Evolutionary conservation across 805 yeast genomes (phyloP), one percentile per base, ranked within the genome.

Genomic region (Starmerella roubikii): DNA sequence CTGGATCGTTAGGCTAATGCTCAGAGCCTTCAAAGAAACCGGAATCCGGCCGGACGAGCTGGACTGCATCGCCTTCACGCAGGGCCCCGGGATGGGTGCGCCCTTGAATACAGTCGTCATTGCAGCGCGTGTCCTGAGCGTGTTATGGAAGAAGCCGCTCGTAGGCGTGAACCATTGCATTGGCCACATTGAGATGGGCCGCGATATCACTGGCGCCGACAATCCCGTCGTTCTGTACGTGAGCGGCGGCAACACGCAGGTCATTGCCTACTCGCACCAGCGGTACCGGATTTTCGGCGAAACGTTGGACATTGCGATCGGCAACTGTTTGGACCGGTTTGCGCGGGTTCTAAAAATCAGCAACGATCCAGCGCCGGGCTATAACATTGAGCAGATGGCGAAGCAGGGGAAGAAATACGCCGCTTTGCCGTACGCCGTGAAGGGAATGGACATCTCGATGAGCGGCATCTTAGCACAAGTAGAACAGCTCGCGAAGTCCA

Each of bases 31-130:
- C 30, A 56, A 57, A 2, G 86, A 77, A 30, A 78, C 93, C 1
- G 57, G 61, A 0, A 52, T 83, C 5, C 48, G 51, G 1, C 60
- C 62, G 11, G 26, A 47, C 1, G 64, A 62, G 8, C 47, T 64
- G 23, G 66, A 63, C 43, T 64, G 68, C 45, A 80, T 91, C 35
- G 84, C 94, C 57, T 91, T 91, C 57, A 91, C 98, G 1, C 93
- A 81, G 59, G 98, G 98, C 4, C 99, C 98, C 0, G 99, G 99
- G 1, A 91, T 91, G 97, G 99, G 99, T 2, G 97, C 97, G 1
- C 99, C 99, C 0, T 62, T 91, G 38, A 94, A 91, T 51, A 75
- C 88, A 40, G 95, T 85, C 29, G 97, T 79, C 3, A 68, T 91
- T 35, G 93, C 93, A 1, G 97, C 98, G 1, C 66, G 99, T 54